phyloP scores from a whole-genome alignment of 352 stramenopile species.

The Porosira glacialis region DNA sequence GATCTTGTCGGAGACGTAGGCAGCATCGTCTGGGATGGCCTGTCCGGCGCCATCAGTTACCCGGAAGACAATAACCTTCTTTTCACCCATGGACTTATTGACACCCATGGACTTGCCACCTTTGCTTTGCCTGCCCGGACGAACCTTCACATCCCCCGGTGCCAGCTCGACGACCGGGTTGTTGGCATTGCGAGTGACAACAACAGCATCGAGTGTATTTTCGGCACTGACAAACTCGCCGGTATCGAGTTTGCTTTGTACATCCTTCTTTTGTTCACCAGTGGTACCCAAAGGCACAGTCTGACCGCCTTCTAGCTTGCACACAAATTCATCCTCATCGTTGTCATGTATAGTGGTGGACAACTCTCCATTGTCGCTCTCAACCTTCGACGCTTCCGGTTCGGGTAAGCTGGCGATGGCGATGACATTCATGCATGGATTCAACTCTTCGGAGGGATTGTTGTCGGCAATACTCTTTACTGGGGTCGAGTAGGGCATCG shows the following conservation, averaged over 20 bases:
- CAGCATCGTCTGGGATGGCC: neutral
- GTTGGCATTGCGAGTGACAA: neutral
- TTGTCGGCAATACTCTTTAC: too few relatives aligned
- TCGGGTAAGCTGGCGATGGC: too few relatives aligned
- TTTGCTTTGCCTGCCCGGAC: neutral
- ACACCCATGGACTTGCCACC: neutral
- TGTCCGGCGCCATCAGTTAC: constrained; percentile 13
- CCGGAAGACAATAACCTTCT: constrained; percentile 10
- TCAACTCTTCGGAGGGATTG: too few relatives aligned
- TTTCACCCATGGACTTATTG: constrained; percentile 7
- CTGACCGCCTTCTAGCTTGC: constrained; percentile 25
- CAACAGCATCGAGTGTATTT: constrained; percentile 13
- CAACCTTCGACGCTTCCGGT: too few relatives aligned
- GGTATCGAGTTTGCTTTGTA: constrained; percentile 22
- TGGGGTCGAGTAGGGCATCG: too few relatives aligned
- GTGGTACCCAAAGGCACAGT: constrained; percentile 27
- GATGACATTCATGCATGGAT: too few relatives aligned
- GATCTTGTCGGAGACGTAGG: constrained; percentile 35
- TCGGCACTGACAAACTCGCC: constrained; percentile 28
- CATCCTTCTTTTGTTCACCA: constrained; percentile 20
- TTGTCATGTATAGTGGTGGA: too few relatives aligned
- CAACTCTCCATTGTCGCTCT: too few relatives aligned
- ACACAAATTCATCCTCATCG: constrained; percentile 43
- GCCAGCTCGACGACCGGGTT: neutral
- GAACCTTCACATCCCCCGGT: neutral